Evolutionary conservation across 331 rosid genomes (phyloP).

Genomic region (Ulmus americana): DNA sequence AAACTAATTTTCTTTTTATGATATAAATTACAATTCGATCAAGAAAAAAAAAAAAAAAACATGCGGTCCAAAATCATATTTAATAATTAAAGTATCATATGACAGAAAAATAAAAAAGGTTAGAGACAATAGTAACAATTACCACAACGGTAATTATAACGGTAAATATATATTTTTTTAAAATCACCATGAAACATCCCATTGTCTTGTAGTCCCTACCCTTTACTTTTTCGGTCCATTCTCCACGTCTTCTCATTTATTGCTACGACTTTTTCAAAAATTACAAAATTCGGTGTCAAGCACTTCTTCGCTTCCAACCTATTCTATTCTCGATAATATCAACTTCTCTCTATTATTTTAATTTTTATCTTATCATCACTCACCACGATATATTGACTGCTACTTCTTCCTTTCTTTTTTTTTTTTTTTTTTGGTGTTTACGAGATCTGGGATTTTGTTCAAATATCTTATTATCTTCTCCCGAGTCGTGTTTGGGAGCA

Average conservation of each 20-base stretch:
- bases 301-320: neutral
- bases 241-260: conserved; percentile 20
- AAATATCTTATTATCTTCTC: conserved; percentile 1
- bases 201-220: neutral
- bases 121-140: too few species aligned
- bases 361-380: neutral
- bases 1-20: too few species aligned
- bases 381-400: conserved; percentile 15
- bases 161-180: neutral
- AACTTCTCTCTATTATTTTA: neutral
- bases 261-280: conserved; percentile 1
- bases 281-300: conserved; percentile 3
- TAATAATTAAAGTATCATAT: too few species aligned
- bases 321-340: conserved; percentile 11
- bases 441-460: conserved; percentile 13
- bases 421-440: conserved; percentile 4
- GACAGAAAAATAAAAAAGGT: too few species aligned
- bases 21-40: too few species aligned
- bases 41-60: too few species aligned
- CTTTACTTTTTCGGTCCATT: conserved; percentile 9
- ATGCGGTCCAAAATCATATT: too few species aligned
- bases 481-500: conserved; percentile 12
- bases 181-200: neutral
- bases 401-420: neutral
- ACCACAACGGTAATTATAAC: too few species aligned